Percentiles rank a stretch among this genome's conserved stretches.
These are phyloP conservation scores for Leishmania lainsoni DNA, from an alignment of 208 protist species.

Conservation along the genomic window DNA sequence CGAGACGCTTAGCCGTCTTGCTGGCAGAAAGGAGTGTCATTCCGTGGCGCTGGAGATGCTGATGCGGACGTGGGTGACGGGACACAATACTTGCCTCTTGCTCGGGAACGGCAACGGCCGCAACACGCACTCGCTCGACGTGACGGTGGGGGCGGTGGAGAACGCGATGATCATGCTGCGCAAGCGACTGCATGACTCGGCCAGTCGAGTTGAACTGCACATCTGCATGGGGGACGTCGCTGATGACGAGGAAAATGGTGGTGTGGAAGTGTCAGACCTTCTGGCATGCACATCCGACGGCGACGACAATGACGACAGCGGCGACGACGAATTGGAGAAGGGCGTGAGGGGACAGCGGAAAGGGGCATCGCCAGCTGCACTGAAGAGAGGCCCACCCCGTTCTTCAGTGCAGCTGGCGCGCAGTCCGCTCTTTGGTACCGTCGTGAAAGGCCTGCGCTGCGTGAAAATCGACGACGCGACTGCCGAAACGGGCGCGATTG, in stretches of 20 bases:
- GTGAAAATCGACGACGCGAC: constrained; percentile 4
- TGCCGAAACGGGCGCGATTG: background rate
- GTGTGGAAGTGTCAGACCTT: constrained; percentile 5
- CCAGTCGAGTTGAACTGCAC: constrained; percentile 16
- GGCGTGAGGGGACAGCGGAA: background rate
- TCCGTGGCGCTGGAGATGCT: constrained; percentile 35
- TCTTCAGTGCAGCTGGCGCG: constrained; percentile 13
- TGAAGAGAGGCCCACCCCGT: background rate
- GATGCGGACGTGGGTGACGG: constrained; percentile 22
- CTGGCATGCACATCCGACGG: background rate
- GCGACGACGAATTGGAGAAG: background rate
- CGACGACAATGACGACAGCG: background rate
- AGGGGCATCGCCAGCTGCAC: background rate
- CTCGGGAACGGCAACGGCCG: constrained; percentile 33
- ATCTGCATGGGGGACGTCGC: constrained; percentile 22
- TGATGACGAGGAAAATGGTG: background rate
- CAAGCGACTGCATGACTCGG: constrained; percentile 7
- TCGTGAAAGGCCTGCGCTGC: constrained; percentile 9
- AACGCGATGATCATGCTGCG: constrained; percentile 18
- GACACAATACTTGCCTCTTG: constrained; percentile 33
- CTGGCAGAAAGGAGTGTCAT: constrained; percentile 11
- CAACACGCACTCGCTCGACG: constrained; percentile 11
- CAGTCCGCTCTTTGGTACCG: constrained; percentile 27
- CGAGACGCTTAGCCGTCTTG: constrained; percentile 33
- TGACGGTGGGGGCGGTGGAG: constrained; percentile 14